Evolutionary conservation across 83 land plant genomes (phyloP).

Genomic region (Diphasiastrum complanatum): DNA sequence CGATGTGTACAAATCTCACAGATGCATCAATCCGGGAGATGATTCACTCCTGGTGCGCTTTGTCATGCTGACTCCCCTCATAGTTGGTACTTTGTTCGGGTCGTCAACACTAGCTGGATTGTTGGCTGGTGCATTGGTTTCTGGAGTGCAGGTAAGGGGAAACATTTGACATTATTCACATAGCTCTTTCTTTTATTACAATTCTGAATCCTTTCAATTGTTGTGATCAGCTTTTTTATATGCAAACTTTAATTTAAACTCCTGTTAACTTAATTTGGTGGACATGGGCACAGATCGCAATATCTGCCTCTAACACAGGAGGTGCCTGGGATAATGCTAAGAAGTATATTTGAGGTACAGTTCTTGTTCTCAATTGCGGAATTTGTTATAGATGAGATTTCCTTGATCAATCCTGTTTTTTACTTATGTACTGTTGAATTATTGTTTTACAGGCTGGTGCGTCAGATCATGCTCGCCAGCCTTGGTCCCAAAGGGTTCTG

Average conservation of each 20-base stretch:
- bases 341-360: constrained; percentile 68
- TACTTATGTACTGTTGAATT: neutral
- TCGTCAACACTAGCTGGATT: constrained; percentile 68
- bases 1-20: constrained; percentile 81
- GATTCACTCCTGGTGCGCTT: constrained; percentile 87
- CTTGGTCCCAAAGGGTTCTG: constrained; percentile 79
- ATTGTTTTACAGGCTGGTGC: constrained; percentile 48
- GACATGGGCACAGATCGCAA: constrained; percentile 50
- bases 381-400: neutral
- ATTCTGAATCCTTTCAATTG: neutral
- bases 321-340: constrained; percentile 95
- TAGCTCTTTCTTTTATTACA: neutral
- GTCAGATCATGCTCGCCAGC: constrained; percentile 45
- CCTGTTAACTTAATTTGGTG: neutral
- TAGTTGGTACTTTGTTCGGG: constrained; percentile 73
- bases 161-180: neutral
- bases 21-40: constrained; percentile 80
- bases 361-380: neutral
- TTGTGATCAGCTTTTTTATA: neutral
- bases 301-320: constrained; percentile 87
- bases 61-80: constrained; percentile 74
- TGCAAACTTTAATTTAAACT: neutral
- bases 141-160: constrained; percentile 63
- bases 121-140: constrained; percentile 71
- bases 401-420: neutral